These are phyloP conservation scores for Raphanus sativus DNA, from an alignment of 345 rosid species.

Conservation along the genomic window DNA sequence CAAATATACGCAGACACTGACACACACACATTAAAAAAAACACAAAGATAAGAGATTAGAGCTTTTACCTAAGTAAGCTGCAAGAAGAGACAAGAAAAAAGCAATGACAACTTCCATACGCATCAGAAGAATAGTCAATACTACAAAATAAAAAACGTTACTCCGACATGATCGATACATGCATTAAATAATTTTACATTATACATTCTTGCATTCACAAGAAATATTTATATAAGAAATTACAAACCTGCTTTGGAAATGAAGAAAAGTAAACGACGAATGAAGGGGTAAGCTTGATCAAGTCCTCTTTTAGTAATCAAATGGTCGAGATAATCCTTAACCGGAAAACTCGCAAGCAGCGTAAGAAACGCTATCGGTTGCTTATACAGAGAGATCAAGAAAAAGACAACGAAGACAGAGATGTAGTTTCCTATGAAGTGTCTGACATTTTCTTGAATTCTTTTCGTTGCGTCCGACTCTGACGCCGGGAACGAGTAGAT, in stretches of 20 bases:
- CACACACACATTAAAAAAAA: neutral
- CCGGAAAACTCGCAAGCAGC: slow-evolving; percentile 17
- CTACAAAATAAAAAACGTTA: slow-evolving; percentile 9
- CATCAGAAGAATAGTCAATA: neutral
- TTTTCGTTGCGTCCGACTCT: slow-evolving; percentile 49
- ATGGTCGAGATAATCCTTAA: slow-evolving; percentile 5
- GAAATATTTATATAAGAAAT: neutral
- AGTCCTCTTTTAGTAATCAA: slow-evolving; percentile 6
- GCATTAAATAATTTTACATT: neutral
- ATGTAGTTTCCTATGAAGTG: slow-evolving; percentile 75
- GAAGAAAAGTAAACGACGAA: slow-evolving; percentile 21
- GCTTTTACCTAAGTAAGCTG: slow-evolving; percentile 7
- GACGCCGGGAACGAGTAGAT: slow-evolving; percentile 71
- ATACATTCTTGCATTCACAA: neutral
- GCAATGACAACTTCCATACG: slow-evolving; percentile 15
- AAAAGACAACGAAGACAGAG: slow-evolving; percentile 55
- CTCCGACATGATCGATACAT: neutral
- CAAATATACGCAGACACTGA: neutral
- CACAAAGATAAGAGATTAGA: neutral
- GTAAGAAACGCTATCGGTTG: slow-evolving; percentile 7
- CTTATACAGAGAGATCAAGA: slow-evolving; percentile 60
- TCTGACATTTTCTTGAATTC: slow-evolving; percentile 75
- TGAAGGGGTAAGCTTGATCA: slow-evolving; percentile 13
- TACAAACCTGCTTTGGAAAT: slow-evolving; percentile 4
- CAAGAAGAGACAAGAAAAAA: slow-evolving; percentile 18